Evolutionary conservation across 1,284 basidiomycete genomes (phyloP), one percentile per base, ranked within the genome.

Genomic region (Malassezia arunalokei): DNA sequence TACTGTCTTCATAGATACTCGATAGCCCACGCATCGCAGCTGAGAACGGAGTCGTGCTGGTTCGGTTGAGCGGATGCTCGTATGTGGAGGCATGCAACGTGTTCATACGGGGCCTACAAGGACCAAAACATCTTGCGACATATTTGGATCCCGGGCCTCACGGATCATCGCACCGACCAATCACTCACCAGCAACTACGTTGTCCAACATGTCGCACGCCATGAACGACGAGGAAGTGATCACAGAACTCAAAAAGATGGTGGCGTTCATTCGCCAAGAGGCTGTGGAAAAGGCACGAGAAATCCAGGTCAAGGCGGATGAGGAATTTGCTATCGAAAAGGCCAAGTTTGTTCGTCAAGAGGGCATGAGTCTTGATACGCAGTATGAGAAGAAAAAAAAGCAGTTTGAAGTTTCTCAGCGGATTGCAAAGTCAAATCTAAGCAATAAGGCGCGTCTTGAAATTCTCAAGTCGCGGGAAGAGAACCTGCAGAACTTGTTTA

Each of bases 171-270:
- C 44, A 48, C 40, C 51, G 37, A 44, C 46, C 51, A 43, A 29
- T 32, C 15, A 47, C 37, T 35, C 8, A 43, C 24, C 32, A 8
- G 39, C 37, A 24, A 12, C 17, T 17, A 20, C 37, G 44, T 47
- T 24, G 20, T n/a, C 8, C 56, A 61, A 29, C 47, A 68, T 68
- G 67, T 68, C 76, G 56, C 74, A 77, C 46, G 82, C 89, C 20
- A 78, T 95, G 62, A 92, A 91, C 73, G 92, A 96, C 72, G 89
- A 92, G 69, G 91, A 96, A 77, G 91, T 96, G 35, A 79, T 90
- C 72, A 85, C 78, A 67, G 91, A 96, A 80, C 89, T 95, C 87
- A 94, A 90, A 79, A 96, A 96, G 83, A 95, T 96, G 91, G 65
- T 70, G 39, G 64, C 67, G 31, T 73, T 73, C 56, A 73, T 73